Base-by-base conservation (phyloP, 768 basidiomycete species). In the Suillus lakei region DNA sequence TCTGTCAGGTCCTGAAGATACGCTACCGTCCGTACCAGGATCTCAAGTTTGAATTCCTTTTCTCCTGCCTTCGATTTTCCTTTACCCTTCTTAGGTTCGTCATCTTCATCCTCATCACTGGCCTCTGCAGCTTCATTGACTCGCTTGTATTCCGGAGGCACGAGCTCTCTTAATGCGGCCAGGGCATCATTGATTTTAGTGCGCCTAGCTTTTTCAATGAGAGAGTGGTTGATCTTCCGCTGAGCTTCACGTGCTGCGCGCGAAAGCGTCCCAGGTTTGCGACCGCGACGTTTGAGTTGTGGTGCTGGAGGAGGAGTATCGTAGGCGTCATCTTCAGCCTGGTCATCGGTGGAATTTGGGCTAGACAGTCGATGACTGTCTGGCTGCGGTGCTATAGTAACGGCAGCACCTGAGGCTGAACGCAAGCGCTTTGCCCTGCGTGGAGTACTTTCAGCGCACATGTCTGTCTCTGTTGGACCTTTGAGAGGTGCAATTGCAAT, bases 171-270 rank as follows among this genome's bases (percentile, higher is more conserved):
- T 53, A 98, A 79, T 2, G 89, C 87, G 3, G 89, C 84, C 6
- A 98, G 83, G 0, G 96, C 94, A 60, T 94, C 91, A 73, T 99
- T 99, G 68, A 99, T 98, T 84, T 98, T 98, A 13, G 96, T 97
- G 65, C 96, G 84, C 36, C 96, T 82, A 0, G 96, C 88, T 73
- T 96, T 93, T 80, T 99, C 96, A 74, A 99, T 99, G 67, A 96
- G 88, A 6, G 91, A 93, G 73, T 99, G 96, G 78, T 98, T 98
- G 41, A 94, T 87, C 76, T 96, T 95, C 61, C 96, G 88, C 77
- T 94, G 89, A 2, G 90, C 86, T 78, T 97, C 95, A 55, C 96
- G 84, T 36, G 91, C 91, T 16, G 86, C 85, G 66, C 92, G 90
- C 21, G 91, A 91, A 54, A 92, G 77, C 10, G 86, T 83, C 10